Conservation (phyloP, 495 filamentous ascomycete species). For the Trichocladium antarcticum region DNA sequence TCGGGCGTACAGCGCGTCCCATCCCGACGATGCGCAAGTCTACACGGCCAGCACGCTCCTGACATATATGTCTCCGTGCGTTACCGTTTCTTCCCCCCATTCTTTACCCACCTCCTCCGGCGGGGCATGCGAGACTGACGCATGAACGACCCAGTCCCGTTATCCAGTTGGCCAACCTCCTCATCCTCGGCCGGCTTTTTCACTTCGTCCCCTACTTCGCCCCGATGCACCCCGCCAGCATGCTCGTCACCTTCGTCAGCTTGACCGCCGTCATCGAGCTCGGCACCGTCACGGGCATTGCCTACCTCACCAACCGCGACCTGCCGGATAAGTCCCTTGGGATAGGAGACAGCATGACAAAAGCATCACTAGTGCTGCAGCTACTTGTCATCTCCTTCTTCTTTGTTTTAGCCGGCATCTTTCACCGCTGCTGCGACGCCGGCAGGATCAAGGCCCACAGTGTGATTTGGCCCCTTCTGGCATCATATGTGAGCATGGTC, state of each 20-base stretch:
- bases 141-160: constrained; percentile 17
- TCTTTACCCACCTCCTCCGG: constrained; percentile 28
- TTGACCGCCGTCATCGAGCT: constrained; percentile 24
- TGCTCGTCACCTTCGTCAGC: constrained; percentile 25
- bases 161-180: constrained; percentile 33
- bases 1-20: too few species aligned
- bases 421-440: constrained; percentile 22
- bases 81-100: too few species aligned
- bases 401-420: constrained; percentile 19
- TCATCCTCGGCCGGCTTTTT: constrained; percentile 29
- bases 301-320: constrained; percentile 22
- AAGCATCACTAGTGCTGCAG: constrained; percentile 24
- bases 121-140: constrained; percentile 15
- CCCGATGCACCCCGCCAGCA: constrained; percentile 19
- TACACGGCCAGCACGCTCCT: too few species aligned
- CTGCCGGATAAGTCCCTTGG: neutral
- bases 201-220: constrained; percentile 27
- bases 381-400: constrained; percentile 23
- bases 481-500: constrained; percentile 24
- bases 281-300: constrained; percentile 25
- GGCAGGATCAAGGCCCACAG: constrained; percentile 1
- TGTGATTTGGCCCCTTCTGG: constrained; percentile 14
- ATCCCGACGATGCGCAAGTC: too few species aligned
- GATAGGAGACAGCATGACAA: constrained; percentile 20
- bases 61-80: too few species aligned